Percentiles rank a stretch among this genome's conserved stretches.
Conservation (phyloP, 495 filamentous ascomycete species). For the Penicillium arizonense region DNA sequence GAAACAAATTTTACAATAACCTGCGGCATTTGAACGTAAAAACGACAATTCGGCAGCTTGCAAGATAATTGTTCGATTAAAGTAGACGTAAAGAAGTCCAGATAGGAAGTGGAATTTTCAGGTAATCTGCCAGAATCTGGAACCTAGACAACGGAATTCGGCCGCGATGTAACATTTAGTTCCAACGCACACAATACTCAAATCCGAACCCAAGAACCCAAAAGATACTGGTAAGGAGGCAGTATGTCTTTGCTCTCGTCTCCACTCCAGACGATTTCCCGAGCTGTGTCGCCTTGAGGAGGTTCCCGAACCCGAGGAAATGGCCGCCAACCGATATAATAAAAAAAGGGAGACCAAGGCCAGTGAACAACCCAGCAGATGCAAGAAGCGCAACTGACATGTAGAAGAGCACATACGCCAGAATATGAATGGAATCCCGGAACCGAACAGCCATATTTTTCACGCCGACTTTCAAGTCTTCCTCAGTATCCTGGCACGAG, state of each 20-base stretch:
- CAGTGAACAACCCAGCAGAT: not conserved
- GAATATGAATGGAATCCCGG: constrained; percentile 1
- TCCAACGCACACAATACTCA: not conserved
- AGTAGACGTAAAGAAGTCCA: no score
- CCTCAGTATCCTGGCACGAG: constrained; percentile 38
- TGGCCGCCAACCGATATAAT: not conserved
- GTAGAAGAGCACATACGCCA: not conserved
- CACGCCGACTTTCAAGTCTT: constrained; percentile 41
- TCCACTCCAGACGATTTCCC: not conserved
- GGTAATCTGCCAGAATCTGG: no score
- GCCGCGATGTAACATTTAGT: no score
- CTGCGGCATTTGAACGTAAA: no score
- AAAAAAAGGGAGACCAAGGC: not conserved
- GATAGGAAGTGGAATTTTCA: no score
- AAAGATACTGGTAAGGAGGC: not conserved
- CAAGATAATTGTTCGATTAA: no score
- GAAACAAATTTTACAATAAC: no score
- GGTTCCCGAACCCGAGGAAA: not conserved
- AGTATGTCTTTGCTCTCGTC: not conserved
- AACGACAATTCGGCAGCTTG: no score
- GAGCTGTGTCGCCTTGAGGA: not conserved
- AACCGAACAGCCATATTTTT: constrained; percentile 37
- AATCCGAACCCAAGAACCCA: not conserved
- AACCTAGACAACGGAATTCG: no score
- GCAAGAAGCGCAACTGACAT: not conserved